A percentile compares a stretch with the other conserved stretches of the same genome.
Conservation (phyloP, 495 filamentous ascomycete genomes). For the Hamigera avellanea region DNA sequence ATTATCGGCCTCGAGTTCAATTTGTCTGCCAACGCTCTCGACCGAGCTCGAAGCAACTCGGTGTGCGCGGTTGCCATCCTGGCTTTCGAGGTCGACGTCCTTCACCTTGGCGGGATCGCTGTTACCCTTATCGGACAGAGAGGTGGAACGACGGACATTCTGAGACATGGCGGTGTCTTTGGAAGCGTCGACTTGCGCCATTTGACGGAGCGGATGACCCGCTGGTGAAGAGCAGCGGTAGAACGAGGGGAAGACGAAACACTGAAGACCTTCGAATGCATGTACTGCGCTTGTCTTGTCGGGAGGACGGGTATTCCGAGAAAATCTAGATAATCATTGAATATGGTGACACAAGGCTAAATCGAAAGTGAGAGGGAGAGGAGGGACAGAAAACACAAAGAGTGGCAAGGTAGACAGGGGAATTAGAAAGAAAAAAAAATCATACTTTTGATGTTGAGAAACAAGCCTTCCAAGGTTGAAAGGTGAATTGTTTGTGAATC, state of each 20-base stretch:
- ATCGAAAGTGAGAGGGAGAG: slow-evolving; percentile 1
- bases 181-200: too few species aligned
- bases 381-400: slow-evolving; percentile 1
- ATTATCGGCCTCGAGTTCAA: slow-evolving; percentile 64
- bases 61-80: slow-evolving; percentile 11
- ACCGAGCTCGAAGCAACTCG: slow-evolving; percentile 7
- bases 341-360: slow-evolving; percentile 1
- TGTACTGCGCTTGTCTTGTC: slow-evolving; percentile 23
- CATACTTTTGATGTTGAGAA: too few species aligned
- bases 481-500: too few species aligned
- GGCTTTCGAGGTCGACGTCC: slow-evolving; percentile 19
- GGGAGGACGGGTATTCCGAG: background rate
- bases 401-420: slow-evolving; percentile 3
- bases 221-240: slow-evolving; percentile 22
- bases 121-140: slow-evolving; percentile 15
- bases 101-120: slow-evolving; percentile 18
- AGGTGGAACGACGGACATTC: slow-evolving; percentile 10
- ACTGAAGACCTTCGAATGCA: slow-evolving; percentile 23
- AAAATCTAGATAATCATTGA: too few species aligned
- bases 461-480: too few species aligned
- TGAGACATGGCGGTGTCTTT: slow-evolving; percentile 11
- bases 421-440: too few species aligned
- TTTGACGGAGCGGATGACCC: slow-evolving; percentile 31
- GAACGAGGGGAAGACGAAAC: slow-evolving; percentile 16
- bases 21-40: slow-evolving; percentile 53